phyloP scores from a whole-genome alignment of 148 eudicot species.

The Rhododendron ovatum region DNA sequence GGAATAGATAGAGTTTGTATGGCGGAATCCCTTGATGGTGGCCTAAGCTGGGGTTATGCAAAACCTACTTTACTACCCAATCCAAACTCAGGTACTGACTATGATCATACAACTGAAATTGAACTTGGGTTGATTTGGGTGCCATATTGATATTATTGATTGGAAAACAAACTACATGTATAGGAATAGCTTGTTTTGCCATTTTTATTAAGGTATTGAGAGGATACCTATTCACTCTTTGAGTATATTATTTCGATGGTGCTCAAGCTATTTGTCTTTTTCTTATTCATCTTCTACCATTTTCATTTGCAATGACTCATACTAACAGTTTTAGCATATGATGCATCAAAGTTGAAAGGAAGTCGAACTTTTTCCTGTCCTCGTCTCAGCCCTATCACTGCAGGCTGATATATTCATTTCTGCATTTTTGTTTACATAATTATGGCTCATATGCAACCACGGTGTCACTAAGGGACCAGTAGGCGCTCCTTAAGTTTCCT shows the following conservation, averaged over 20 bases:
- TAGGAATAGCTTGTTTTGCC: not conserved
- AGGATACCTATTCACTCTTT: not conserved
- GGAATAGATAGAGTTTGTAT: slow-evolving; percentile 60
- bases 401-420: not conserved
- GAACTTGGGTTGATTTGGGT: not conserved
- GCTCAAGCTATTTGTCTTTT: not conserved
- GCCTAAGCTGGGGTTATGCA: slow-evolving; percentile 72
- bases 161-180: not conserved
- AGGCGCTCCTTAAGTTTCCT: not conserved
- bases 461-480: not conserved
- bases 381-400: too few relatives aligned
- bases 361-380: too few relatives aligned
- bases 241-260: not conserved
- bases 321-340: not conserved
- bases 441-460: not conserved
- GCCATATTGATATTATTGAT: not conserved
- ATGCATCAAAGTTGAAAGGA: not conserved
- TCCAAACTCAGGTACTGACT: slow-evolving; percentile 86
- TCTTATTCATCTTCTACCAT: not conserved
- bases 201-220: not conserved
- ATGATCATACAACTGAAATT: not conserved
- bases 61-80: slow-evolving; percentile 73
- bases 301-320: not conserved
- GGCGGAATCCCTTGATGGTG: slow-evolving; percentile 88
- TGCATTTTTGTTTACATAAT: not conserved